Evolutionary conservation across 805 yeast genomes (phyloP).

Genomic region (Barnettozyma populi): DNA sequence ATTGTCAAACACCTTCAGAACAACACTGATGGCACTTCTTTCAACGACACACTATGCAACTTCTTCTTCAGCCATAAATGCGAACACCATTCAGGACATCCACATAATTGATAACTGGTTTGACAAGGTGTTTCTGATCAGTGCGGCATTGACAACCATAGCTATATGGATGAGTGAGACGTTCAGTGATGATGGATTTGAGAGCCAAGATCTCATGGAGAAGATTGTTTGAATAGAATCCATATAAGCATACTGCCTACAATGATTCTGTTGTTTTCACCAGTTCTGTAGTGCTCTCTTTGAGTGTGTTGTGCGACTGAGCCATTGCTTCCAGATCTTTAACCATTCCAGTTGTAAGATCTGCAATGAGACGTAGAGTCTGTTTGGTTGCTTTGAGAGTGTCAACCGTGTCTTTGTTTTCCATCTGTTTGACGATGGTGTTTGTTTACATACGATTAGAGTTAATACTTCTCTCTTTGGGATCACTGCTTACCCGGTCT

Average conservation of each 20-base stretch:
- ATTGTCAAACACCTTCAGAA: conserved; percentile 29
- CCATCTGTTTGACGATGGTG: background rate
- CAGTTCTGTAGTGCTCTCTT: background rate
- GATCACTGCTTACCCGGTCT: background rate
- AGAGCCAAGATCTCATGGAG: conserved; percentile 10
- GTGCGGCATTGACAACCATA: conserved; percentile 27
- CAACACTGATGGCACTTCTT: conserved; percentile 28
- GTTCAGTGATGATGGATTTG: conserved; percentile 19
- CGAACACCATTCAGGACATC: conserved; percentile 15
- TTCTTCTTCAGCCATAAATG: conserved; percentile 20
- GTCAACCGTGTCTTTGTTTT: background rate
- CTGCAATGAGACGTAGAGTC: conserved; percentile 6
- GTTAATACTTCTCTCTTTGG: background rate
- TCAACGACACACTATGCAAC: background rate
- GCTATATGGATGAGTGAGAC: conserved; percentile 19
- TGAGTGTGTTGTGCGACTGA: background rate
- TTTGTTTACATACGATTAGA: background rate
- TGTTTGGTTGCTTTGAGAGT: conserved; percentile 11
- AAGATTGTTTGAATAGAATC: conserved; percentile 11
- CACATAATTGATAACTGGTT: conserved; percentile 35
- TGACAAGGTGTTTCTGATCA: conserved; percentile 31
- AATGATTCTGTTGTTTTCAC: conserved; percentile 1
- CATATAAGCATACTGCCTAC: background rate
- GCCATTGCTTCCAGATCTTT: conserved; percentile 6
- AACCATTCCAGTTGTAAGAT: conserved; percentile 5